Percentiles rank a stretch among this genome's conserved stretches.
Conservation (phyloP, 768 basidiomycete genomes). For the Hortiboletus campestris region DNA sequence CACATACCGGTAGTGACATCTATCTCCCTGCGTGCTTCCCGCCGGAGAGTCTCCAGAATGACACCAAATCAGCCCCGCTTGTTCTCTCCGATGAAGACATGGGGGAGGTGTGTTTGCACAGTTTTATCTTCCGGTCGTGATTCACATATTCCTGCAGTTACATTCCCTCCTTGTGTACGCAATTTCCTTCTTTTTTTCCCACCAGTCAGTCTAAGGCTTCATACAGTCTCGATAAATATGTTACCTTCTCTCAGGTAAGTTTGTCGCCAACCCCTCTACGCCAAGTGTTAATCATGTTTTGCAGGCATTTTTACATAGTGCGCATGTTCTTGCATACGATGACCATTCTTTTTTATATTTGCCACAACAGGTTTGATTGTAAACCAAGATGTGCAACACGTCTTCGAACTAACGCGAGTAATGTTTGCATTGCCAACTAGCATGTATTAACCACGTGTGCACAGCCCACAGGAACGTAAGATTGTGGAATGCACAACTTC, state of each 20-base stretch:
- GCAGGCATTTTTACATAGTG: slow-evolving; percentile 25
- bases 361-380: slow-evolving; percentile 19
- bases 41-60: no score
- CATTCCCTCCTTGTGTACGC: no score
- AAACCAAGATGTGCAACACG: slow-evolving; percentile 26
- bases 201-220: slow-evolving; percentile 37
- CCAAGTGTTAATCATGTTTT: slow-evolving; percentile 27
- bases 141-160: no score
- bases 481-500: slow-evolving; percentile 60
- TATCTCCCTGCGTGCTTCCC: no score
- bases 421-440: slow-evolving; percentile 5
- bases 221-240: slow-evolving; percentile 33
- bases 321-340: background rate
- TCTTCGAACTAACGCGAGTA: slow-evolving; percentile 28
- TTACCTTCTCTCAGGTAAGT: slow-evolving; percentile 28
- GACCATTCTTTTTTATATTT: background rate
- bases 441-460: background rate
- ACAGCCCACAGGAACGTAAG: slow-evolving; percentile 46
- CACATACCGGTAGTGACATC: no score
- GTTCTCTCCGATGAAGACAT: no score
- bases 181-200: background rate
- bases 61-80: no score
- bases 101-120: no score
- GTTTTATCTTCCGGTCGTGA: no score
- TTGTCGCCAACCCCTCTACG: slow-evolving; percentile 28